phyloP scores from a whole-genome alignment of 1,284 basidiomycete genomes.

The Lignosus rhinocerotis region DNA sequence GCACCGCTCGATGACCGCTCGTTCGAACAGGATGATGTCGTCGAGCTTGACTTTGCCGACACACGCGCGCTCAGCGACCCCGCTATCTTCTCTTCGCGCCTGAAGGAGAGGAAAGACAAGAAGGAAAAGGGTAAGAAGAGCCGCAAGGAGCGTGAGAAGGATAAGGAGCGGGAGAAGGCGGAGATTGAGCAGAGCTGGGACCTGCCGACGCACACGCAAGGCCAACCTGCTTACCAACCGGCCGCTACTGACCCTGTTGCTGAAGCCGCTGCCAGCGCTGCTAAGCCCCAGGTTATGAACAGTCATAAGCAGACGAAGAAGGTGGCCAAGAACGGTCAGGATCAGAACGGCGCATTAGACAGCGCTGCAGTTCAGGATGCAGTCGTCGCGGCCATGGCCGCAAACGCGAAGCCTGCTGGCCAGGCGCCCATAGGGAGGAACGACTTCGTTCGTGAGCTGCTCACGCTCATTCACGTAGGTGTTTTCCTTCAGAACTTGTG shows the following conservation, averaged over 20 bases:
- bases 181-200: slow-evolving; percentile 66
- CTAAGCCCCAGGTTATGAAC: not conserved
- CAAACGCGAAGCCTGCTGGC: slow-evolving; percentile 12
- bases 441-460: slow-evolving; percentile 66
- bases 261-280: slow-evolving; percentile 8
- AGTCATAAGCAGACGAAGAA: slow-evolving; percentile 10
- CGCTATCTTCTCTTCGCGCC: slow-evolving; percentile 44
- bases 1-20: slow-evolving; percentile 41
- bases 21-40: slow-evolving; percentile 45
- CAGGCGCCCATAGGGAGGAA: slow-evolving; percentile 45
- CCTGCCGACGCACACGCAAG: slow-evolving; percentile 36
- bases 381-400: slow-evolving; percentile 31
- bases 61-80: slow-evolving; percentile 68
- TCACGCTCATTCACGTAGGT: slow-evolving; percentile 71
- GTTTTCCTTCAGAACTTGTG: not conserved
- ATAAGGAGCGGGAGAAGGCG: slow-evolving; percentile 46
- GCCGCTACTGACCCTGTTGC: slow-evolving; percentile 11
- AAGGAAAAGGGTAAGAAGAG: slow-evolving; percentile 34
- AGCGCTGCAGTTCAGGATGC: slow-evolving; percentile 29
- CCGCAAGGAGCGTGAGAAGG: slow-evolving; percentile 39
- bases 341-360: slow-evolving; percentile 9
- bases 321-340: slow-evolving; percentile 11
- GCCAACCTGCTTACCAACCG: slow-evolving; percentile 9
- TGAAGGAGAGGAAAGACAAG: slow-evolving; percentile 36
- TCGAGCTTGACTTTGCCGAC: slow-evolving; percentile 72